phyloP scores from a whole-genome alignment of 1,284 basidiomycete species.

The Ganoderma multipileum region DNA sequence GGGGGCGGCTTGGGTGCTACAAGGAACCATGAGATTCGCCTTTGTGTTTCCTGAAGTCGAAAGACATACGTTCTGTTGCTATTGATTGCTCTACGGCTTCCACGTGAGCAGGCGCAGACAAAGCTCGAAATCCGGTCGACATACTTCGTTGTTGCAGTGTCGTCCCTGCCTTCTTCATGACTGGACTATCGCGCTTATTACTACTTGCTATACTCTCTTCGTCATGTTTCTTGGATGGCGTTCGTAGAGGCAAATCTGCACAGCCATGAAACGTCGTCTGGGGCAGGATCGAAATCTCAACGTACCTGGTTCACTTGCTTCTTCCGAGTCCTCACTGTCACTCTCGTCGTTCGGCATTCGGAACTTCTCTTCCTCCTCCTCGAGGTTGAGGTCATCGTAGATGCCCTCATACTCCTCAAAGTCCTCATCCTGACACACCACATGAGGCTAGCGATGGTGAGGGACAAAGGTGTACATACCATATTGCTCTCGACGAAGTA shows the following conservation, averaged over 20 bases:
- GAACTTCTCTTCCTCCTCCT: conserved; percentile 96
- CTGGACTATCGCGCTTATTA: conserved; percentile 79
- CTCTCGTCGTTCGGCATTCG: conserved; percentile 79
- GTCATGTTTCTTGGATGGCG: conserved; percentile 75
- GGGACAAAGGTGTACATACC: conserved; percentile 57
- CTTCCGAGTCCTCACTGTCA: conserved; percentile 73
- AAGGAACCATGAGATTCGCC: conserved; percentile 18
- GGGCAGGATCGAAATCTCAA: neutral
- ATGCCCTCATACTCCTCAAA: conserved; percentile 98
- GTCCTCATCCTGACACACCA: conserved; percentile 81
- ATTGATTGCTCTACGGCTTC: conserved; percentile 51
- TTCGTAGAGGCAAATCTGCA: conserved; percentile 63
- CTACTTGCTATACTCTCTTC: conserved; percentile 75
- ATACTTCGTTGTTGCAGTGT: conserved; percentile 72
- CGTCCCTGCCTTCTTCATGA: conserved; percentile 75
- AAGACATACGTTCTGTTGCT: conserved; percentile 51
- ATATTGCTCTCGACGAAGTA: conserved; percentile 98
- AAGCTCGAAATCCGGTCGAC: conserved; percentile 35
- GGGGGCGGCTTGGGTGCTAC: conserved; percentile 75
- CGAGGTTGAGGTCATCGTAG: conserved; percentile 97
- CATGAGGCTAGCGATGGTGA: conserved; percentile 9
- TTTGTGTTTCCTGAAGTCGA: conserved; percentile 11
- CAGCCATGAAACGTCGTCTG: neutral
- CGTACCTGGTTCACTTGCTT: conserved; percentile 68
- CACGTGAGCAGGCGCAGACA: conserved; percentile 2